phyloP scores from a whole-genome alignment of 2,329 filamentous ascomycete genomes.

The Nemania serpens region DNA sequence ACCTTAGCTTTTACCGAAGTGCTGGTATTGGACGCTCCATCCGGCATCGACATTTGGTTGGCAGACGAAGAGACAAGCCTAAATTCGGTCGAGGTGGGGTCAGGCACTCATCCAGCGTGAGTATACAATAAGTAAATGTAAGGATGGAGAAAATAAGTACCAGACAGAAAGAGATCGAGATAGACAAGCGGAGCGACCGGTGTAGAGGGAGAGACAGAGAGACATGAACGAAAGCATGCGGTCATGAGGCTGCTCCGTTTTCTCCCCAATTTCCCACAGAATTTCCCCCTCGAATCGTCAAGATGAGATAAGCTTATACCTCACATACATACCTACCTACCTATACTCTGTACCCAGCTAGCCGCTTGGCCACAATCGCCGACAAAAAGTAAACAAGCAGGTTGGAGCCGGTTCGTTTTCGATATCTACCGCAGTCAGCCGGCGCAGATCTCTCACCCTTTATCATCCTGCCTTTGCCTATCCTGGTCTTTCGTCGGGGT shows the following conservation, averaged over 20 bases:
- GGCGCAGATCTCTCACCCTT: slow-evolving; percentile 2
- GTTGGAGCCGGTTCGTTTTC: background rate
- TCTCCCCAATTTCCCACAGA: background rate
- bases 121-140: no score
- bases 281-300: background rate
- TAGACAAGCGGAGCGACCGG: background rate
- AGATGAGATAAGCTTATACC: slow-evolving; percentile 32
- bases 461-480: background rate
- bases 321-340: background rate
- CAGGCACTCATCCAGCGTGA: no score
- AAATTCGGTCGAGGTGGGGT: slow-evolving; percentile 19
- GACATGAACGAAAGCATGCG: background rate
- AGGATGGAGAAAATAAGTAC: background rate
- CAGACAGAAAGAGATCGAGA: background rate
- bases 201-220: no score
- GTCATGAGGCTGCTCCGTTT: background rate
- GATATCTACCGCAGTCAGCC: slow-evolving; percentile 21
- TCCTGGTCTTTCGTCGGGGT: slow-evolving; percentile 18
- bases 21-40: slow-evolving; percentile 17
- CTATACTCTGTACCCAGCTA: background rate
- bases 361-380: slow-evolving; percentile 4
- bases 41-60: background rate
- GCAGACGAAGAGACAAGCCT: background rate
- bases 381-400: background rate
- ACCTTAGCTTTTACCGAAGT: slow-evolving; percentile 31